Evolutionary conservation across 805 yeast species (phyloP), one percentile per base, ranked within the genome.

Genomic region (Saturnispora quitensis): DNA sequence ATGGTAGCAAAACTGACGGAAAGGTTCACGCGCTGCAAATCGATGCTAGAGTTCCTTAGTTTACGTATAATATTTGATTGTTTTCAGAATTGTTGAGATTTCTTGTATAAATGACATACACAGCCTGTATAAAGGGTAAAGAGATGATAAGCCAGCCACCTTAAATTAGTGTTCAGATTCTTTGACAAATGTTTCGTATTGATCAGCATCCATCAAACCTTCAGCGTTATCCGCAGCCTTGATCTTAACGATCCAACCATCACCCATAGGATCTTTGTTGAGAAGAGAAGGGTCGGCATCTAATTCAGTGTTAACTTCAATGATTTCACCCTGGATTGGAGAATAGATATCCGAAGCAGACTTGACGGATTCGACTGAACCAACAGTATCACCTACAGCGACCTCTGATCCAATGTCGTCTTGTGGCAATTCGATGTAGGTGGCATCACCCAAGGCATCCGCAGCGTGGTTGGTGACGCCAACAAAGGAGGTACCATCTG

Each of bases 381-480:
- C 97, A 64, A 93, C 73, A 13, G 91, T 73, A 56, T 89, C 97
- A 48, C 95, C 95, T 47, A 76, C 75, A 40, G 83, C 86, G 15
- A 67, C 62, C 9, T 53, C 45, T 52, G 61, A 65, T 34, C 64
- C 65, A 27, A 66, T 50, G 35, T 53, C 56, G 45, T 64, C 67
- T 40, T 77, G 78, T 45, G 96, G 95, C 60, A 91, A 75, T 70
- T 93, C 99, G 54, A 90, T 84, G 66, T 76, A 93, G 4, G 98
- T 95, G 52, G 95, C 95, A 70, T 93, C 99, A 44, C 99, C 99
- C 55, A 93, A 78, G 7, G 98, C 95, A 63, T 89, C 96, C 22
- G 97, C 84, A 18, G 99, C 99, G 66, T 93, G 90, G 62, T 79
- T 81, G 53, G 99, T 89, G 68, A 93, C 89, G 31, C 99, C 99